Percentiles rank a stretch among this genome's conserved stretches.
phyloP scores from a whole-genome alignment of 768 basidiomycete genomes.

The Rubroboletus pulcherrimus region DNA sequence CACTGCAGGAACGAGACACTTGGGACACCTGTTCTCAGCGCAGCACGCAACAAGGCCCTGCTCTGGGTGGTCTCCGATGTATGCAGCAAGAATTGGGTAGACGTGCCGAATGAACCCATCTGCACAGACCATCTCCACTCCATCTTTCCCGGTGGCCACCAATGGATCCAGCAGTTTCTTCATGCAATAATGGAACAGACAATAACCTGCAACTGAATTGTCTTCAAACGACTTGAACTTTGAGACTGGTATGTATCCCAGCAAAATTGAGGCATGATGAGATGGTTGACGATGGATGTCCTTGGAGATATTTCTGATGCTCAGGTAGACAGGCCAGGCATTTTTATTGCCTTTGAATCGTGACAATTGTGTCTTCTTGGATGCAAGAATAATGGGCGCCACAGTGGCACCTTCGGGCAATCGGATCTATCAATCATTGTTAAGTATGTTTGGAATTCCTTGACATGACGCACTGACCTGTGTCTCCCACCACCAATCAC shows the following conservation, averaged over 20 bases:
- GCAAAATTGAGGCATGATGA: background rate
- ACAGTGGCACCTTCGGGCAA: background rate
- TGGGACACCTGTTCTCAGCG: background rate
- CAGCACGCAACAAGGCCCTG: background rate
- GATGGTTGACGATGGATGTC: fast-evolving
- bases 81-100: background rate
- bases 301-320: background rate
- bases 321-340: background rate
- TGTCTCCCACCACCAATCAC: background rate
- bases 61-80: background rate
- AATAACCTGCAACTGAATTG: background rate
- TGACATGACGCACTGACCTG: background rate
- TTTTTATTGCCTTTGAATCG: background rate
- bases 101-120: background rate
- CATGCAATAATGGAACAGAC: background rate
- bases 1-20: background rate
- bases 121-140: background rate
- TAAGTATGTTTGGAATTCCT: too few relatives aligned
- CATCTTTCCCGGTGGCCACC: fast-evolving
- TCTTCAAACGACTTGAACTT: background rate
- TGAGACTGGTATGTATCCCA: background rate
- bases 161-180: background rate
- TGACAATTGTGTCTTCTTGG: background rate
- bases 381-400: background rate
- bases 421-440: too few relatives aligned